Evolutionary conservation across 2,329 filamentous ascomycete species (phyloP).

Genomic region (Septoria linicola): DNA sequence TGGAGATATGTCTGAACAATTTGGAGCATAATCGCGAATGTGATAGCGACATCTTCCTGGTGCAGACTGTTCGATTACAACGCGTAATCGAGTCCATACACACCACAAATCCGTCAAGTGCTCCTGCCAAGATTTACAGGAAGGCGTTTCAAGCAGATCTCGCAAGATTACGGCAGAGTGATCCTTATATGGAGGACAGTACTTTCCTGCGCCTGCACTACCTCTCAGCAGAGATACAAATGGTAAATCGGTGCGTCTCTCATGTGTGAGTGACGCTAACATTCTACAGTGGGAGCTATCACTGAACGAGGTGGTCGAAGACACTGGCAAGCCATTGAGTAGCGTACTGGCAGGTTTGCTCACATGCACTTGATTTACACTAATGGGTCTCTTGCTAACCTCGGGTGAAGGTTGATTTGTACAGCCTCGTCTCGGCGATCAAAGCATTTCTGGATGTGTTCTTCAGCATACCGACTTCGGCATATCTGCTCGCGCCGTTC

Average conservation of each 20-base stretch:
- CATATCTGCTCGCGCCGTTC: conserved; percentile 34
- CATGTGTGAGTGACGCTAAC: not conserved
- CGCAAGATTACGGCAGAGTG: conserved; percentile 20
- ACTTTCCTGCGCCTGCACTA: conserved; percentile 31
- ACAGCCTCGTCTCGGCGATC: conserved; percentile 29
- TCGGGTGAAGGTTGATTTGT: conserved; percentile 19
- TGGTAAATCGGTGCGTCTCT: conserved; percentile 5
- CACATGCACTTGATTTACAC: too few species aligned
- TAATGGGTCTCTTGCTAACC: too few species aligned
- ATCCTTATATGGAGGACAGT: conserved; percentile 25
- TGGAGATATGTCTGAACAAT: conserved; percentile 26
- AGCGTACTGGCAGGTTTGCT: conserved; percentile 21
- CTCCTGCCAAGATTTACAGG: conserved; percentile 31
- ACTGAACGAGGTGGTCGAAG: conserved; percentile 31
- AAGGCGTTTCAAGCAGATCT: conserved; percentile 34
- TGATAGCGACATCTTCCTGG: conserved; percentile 33
- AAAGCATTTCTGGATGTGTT: conserved; percentile 30
- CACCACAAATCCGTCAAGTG: conserved; percentile 26
- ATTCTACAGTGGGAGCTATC: conserved; percentile 25
- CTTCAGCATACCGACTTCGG: conserved; percentile 29
- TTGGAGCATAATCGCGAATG: conserved; percentile 30
- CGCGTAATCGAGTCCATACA: conserved; percentile 31
- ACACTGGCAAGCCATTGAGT: conserved; percentile 23
- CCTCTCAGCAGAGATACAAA: conserved; percentile 30
- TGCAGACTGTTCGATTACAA: conserved; percentile 34